These are phyloP conservation scores for Saccharomycopsis malanga DNA, from an alignment of 805 yeast genomes.

Conservation along the genomic window DNA sequence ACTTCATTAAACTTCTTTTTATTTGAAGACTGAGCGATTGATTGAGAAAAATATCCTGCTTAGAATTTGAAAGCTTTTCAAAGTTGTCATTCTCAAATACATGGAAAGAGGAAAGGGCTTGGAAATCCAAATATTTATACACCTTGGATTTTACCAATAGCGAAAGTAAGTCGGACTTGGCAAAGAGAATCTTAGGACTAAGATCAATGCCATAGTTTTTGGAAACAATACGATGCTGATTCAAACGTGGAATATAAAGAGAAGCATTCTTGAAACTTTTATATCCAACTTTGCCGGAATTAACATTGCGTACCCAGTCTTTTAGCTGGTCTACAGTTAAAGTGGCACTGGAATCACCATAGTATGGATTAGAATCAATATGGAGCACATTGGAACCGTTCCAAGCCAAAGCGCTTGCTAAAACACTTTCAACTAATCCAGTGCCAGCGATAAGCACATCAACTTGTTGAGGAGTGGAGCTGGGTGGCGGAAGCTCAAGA, in stretches of 20 bases:
- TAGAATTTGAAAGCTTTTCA: constrained; percentile 77
- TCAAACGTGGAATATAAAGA: constrained; percentile 65
- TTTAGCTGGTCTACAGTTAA: constrained; percentile 79
- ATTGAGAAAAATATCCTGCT: constrained; percentile 90
- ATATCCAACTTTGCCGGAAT: constrained; percentile 17
- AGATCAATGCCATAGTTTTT: constrained; percentile 83
- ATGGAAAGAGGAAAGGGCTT: constrained; percentile 80
- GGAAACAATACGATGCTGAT: constrained; percentile 41
- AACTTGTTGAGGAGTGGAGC: constrained; percentile 56
- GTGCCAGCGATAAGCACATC: constrained; percentile 93
- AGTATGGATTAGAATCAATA: constrained; percentile 74
- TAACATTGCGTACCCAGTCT: constrained; percentile 56
- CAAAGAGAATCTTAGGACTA: constrained; percentile 80
- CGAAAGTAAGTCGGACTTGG: constrained; percentile 79
- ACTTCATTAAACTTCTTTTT: constrained; percentile 83
- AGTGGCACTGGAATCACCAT: constrained; percentile 86
- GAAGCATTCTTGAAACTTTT: constrained; percentile 61
- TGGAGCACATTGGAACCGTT: constrained; percentile 95
- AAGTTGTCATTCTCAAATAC: constrained; percentile 90
- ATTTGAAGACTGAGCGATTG: constrained; percentile 67
- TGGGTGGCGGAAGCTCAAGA: constrained; percentile 64
- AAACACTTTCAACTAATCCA: constrained; percentile 77
- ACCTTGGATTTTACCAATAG: constrained; percentile 79
- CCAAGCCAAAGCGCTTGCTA: constrained; percentile 96
- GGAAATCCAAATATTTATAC: constrained; percentile 86